Evolutionary conservation across 2,329 filamentous ascomycete genomes (phyloP), one percentile per base, ranked within the genome.

Genomic region (Paraphaeosphaeria sporulosa): DNA sequence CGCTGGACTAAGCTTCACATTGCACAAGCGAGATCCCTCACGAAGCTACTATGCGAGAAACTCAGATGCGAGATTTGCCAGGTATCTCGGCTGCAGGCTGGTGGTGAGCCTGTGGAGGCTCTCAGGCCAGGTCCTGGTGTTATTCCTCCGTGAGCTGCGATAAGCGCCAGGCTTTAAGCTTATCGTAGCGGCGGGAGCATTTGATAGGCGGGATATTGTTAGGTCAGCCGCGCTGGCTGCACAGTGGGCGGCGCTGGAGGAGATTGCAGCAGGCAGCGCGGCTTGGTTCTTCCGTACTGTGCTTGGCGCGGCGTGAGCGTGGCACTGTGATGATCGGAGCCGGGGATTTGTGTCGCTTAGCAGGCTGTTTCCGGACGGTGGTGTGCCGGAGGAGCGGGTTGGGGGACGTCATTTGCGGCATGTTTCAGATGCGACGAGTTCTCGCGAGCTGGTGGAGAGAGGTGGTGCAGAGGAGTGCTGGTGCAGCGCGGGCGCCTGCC

Each of bases 171-270:
- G 4, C 38, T 55, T 46, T 21, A 46, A 42, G 42, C 40, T 55
- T 47, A 47, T 55, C 19, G 52, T 27, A 23, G 19, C 27, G 3
- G 52, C 17, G 12, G 15, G n/a, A 4, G 10, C 12, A 19, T 38
- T 42, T 55, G 42, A 55, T 55, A 55, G 52, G 52, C 42, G 52
- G 52, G 27, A 46, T 47, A 55, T 36, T 55, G 40, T 27, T 38
- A 55, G 2, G 21, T 55, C 52, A 46, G 52, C 42, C 44, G 42
- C 17, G 3, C 8, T 17, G n/a, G n/a, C n/a, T n/a, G 52, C 40
- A 46, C 40, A 46, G 52, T 27, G 49, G 49, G 34, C 21, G 48
- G 34, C 23, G 34, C 5, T 6, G 21, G 49, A 42, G 52, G 52
- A 55, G 52, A 55, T 55, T 55, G 52, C 51, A 54, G 15, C 27